phyloP scores from a whole-genome alignment of 169 alveolate genomes.

The Besnoitia besnoiti region DNA sequence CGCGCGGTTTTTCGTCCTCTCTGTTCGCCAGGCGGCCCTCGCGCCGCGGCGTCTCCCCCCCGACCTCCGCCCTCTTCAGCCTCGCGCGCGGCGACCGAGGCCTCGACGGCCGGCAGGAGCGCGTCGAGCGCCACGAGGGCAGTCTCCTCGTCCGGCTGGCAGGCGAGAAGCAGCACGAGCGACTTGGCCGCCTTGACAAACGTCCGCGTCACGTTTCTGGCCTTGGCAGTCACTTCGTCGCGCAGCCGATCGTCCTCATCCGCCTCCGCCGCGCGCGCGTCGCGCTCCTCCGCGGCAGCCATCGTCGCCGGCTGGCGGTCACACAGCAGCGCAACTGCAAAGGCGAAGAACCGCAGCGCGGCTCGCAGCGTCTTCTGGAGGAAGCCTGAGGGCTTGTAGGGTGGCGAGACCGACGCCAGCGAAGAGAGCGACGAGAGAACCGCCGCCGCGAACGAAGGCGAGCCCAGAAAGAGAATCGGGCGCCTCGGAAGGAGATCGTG shows the following conservation, averaged over 20 bases:
- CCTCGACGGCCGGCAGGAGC: not conserved
- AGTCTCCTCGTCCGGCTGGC: not conserved
- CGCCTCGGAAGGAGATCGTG: not conserved
- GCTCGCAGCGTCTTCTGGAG: not conserved
- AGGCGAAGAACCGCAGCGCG: not conserved
- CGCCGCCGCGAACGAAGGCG: not conserved
- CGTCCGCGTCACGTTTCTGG: not conserved
- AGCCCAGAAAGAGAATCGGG: not conserved
- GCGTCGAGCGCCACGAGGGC: not conserved
- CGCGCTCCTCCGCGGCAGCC: not conserved
- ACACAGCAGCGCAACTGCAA: not conserved
- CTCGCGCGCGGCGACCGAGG: not conserved
- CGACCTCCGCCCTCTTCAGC: not conserved
- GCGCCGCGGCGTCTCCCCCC: not conserved
- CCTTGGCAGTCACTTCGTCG: too few relatives aligned
- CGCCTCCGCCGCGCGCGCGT: not conserved
- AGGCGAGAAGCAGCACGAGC: not conserved
- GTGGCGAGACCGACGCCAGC: not conserved
- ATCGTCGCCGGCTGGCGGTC: not conserved
- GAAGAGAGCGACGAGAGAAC: not conserved
- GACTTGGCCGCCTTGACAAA: not conserved
- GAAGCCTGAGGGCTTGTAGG: not conserved
- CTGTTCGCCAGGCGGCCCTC: too few relatives aligned
- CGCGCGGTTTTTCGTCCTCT: not conserved
- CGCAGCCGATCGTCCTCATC: too few relatives aligned